Percentiles rank a stretch among this genome's conserved stretches.
These are phyloP conservation scores for Oligophagozyma castellii DNA, from an alignment of 1,139 yeast genomes.

Conservation along the genomic window DNA sequence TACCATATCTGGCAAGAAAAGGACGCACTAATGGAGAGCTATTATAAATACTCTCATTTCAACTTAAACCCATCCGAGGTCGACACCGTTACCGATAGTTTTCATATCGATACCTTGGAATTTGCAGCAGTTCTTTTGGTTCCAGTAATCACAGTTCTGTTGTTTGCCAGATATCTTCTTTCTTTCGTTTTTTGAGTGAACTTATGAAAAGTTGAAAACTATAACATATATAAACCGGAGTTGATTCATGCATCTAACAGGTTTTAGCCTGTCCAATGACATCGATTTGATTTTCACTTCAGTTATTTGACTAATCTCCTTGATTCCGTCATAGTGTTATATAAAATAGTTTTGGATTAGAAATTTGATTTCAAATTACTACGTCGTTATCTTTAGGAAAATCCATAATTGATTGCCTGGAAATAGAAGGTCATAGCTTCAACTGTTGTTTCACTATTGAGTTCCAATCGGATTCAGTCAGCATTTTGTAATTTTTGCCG, in stretches of 20 bases:
- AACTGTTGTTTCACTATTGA: slow-evolving; percentile 27
- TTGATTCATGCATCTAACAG: neutral
- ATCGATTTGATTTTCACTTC: too few relatives aligned
- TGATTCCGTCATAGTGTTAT: too few relatives aligned
- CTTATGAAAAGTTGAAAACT: neutral
- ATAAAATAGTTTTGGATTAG: too few relatives aligned
- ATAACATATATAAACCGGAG: neutral
- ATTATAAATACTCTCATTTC: slow-evolving; percentile 46
- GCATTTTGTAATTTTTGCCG: slow-evolving; percentile 37
- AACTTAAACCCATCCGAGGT: slow-evolving; percentile 13
- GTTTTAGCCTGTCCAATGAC: too few relatives aligned
- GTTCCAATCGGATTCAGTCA: slow-evolving; percentile 49
- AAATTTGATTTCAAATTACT: too few relatives aligned
- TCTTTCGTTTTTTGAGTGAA: neutral
- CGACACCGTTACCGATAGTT: slow-evolving; percentile 9
- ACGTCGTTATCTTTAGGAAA: too few relatives aligned
- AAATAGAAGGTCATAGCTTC: slow-evolving; percentile 13
- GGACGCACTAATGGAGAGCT: slow-evolving; percentile 51
- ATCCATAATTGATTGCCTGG: neutral
- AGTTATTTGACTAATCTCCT: too few relatives aligned
- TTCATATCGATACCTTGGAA: slow-evolving; percentile 8
- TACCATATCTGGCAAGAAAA: slow-evolving; percentile 64
- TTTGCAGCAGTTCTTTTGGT: slow-evolving; percentile 8
- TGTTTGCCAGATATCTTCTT: slow-evolving; percentile 1
- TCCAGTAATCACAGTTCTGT: slow-evolving; percentile 6